Evolutionary conservation across 2,329 filamentous ascomycete species (phyloP).

Genomic region (Colletotrichum viniferum): DNA sequence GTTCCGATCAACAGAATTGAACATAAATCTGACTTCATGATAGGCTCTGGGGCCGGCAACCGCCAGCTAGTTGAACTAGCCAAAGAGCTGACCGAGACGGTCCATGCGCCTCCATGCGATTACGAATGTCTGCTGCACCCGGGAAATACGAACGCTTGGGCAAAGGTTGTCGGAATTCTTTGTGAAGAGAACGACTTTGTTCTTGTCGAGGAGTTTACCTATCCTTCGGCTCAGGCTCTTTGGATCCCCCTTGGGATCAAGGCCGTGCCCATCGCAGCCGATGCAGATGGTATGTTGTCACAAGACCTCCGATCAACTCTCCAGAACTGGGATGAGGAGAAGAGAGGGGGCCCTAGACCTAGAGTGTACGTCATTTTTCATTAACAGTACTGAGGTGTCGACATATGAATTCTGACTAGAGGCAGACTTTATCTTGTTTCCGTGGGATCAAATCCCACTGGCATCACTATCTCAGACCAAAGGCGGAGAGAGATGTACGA

Average conservation of each 20-base stretch:
- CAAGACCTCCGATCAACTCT: conserved; percentile 24
- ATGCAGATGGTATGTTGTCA: conserved; percentile 30
- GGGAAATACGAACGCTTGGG: conserved; percentile 36
- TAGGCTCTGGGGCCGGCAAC: conserved; percentile 21
- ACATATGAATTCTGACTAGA: neutral
- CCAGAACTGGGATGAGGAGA: conserved; percentile 25
- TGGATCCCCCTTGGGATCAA: conserved; percentile 32
- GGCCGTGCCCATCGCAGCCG: conserved; percentile 27
- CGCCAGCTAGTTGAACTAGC: conserved; percentile 17
- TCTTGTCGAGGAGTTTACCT: neutral
- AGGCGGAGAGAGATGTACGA: conserved; percentile 65
- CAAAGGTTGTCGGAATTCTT: conserved; percentile 31
- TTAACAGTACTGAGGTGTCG: neutral
- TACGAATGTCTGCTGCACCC: conserved; percentile 30
- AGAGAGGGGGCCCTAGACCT: conserved; percentile 14
- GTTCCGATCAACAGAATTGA: neutral
- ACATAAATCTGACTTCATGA: neutral
- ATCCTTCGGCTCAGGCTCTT: conserved; percentile 24
- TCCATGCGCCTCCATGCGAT: conserved; percentile 24
- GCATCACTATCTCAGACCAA: conserved; percentile 63
- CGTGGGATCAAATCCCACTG: conserved; percentile 74
- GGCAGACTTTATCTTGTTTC: conserved; percentile 29
- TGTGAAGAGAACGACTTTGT: conserved; percentile 21
- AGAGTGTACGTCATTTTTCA: conserved; percentile 6
- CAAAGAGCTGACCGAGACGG: conserved; percentile 24